Evolutionary conservation across 106 monocot genomes (phyloP).

Genomic region (Dendrobium huoshanense): DNA sequence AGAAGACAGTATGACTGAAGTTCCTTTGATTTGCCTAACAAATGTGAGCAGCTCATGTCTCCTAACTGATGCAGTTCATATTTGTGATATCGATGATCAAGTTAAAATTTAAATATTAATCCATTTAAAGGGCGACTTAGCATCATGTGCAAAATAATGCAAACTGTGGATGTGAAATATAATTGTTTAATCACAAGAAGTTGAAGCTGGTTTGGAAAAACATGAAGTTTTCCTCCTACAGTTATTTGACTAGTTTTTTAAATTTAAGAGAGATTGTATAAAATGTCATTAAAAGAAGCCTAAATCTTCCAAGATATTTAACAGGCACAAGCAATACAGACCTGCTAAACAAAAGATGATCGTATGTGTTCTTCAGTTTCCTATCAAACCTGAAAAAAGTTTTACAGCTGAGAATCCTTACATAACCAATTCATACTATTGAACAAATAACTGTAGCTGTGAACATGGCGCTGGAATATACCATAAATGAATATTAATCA

Average conservation of each 20-base stretch:
- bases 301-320: background rate
- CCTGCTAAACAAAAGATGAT: slow-evolving; percentile 99
- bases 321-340: slow-evolving; percentile 13
- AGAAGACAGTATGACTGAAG: background rate
- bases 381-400: slow-evolving; percentile 86
- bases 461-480: slow-evolving; percentile 3
- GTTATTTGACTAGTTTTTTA: background rate
- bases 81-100: background rate
- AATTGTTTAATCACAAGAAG: background rate
- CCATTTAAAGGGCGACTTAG: background rate
- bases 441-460: background rate
- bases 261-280: background rate
- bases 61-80: background rate
- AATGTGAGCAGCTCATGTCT: background rate
- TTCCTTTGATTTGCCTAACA: background rate
- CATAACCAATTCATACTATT: background rate
- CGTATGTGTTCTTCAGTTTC: slow-evolving; percentile 94
- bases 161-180: background rate
- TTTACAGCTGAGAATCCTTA: background rate
- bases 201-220: background rate
- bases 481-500: slow-evolving; percentile 99
- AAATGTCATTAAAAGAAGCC: slow-evolving; percentile 1
- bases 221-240: background rate
- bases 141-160: background rate
- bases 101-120: background rate